Evolutionary conservation across 805 yeast genomes (phyloP).

Genomic region (Candida lessepsii): DNA sequence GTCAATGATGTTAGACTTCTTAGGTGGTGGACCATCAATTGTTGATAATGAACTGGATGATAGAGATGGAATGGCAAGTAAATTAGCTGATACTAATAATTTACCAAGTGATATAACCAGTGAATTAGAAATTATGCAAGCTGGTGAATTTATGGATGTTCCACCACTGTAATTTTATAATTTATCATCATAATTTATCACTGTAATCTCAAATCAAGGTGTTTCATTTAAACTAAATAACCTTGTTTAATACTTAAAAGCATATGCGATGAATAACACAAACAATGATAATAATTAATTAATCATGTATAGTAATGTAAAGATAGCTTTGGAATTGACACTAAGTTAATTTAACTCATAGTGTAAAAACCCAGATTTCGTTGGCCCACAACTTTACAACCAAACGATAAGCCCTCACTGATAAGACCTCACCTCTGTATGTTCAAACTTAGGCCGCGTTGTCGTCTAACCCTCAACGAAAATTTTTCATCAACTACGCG

Average conservation of each 20-base stretch:
- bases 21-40: conserved; percentile 62
- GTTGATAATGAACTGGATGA: conserved; percentile 40
- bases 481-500: conserved; percentile 6
- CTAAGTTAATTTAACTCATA: too few species aligned
- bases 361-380: too few species aligned
- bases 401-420: too few species aligned
- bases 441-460: not conserved
- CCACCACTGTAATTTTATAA: not conserved
- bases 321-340: too few species aligned
- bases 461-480: conserved; percentile 6
- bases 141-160: conserved; percentile 41
- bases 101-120: conserved; percentile 56
- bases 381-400: too few species aligned
- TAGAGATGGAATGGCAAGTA: conserved; percentile 43
- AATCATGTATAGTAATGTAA: not conserved
- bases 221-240: too few species aligned
- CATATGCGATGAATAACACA: too few species aligned
- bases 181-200: too few species aligned
- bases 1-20: conserved; percentile 87
- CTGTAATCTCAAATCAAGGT: not conserved
- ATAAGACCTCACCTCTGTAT: too few species aligned
- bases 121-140: conserved; percentile 51
- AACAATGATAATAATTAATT: too few species aligned
- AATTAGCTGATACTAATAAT: conserved; percentile 52
- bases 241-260: too few species aligned